These are phyloP conservation scores for Amylostereum chailletii DNA, from an alignment of 1,284 basidiomycete genomes.

Conservation along the genomic window DNA sequence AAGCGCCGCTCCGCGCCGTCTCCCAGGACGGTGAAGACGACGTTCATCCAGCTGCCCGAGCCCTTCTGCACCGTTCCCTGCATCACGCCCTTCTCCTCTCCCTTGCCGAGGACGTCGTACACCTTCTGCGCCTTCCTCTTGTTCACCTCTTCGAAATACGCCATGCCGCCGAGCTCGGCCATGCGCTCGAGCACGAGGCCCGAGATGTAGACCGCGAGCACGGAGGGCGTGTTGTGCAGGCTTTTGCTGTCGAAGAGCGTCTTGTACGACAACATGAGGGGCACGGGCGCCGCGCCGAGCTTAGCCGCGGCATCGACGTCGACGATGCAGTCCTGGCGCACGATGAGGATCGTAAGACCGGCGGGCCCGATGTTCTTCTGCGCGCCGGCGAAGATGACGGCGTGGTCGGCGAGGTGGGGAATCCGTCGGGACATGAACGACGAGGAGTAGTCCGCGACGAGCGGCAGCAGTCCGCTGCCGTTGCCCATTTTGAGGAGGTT, in stretches of 20 bases:
- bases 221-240: slow-evolving; percentile 93
- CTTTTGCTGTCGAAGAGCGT: slow-evolving; percentile 73
- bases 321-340: slow-evolving; percentile 86
- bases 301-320: slow-evolving; percentile 75
- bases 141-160: slow-evolving; percentile 63
- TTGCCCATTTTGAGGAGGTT: slow-evolving; percentile 46
- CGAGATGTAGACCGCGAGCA: slow-evolving; percentile 88
- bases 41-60: slow-evolving; percentile 89
- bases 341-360: slow-evolving; percentile 89
- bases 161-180: slow-evolving; percentile 60
- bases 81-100: slow-evolving; percentile 63
- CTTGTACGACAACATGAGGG: slow-evolving; percentile 81
- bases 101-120: slow-evolving; percentile 65
- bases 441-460: slow-evolving; percentile 94
- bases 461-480: slow-evolving; percentile 54
- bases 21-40: slow-evolving; percentile 72
- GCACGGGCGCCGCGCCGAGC: slow-evolving; percentile 71
- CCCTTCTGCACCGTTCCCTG: slow-evolving; percentile 61
- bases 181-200: slow-evolving; percentile 81
- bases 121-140: slow-evolving; percentile 66
- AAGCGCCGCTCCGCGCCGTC: slow-evolving; percentile 67
- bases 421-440: slow-evolving; percentile 98
- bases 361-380: slow-evolving; percentile 99
- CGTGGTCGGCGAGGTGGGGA: slow-evolving; percentile 79
- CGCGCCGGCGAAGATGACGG: slow-evolving; percentile 95